A percentile compares a stretch with the other conserved stretches of the same genome.
phyloP scores from a whole-genome alignment of 805 yeast species.

The Candida alai region DNA sequence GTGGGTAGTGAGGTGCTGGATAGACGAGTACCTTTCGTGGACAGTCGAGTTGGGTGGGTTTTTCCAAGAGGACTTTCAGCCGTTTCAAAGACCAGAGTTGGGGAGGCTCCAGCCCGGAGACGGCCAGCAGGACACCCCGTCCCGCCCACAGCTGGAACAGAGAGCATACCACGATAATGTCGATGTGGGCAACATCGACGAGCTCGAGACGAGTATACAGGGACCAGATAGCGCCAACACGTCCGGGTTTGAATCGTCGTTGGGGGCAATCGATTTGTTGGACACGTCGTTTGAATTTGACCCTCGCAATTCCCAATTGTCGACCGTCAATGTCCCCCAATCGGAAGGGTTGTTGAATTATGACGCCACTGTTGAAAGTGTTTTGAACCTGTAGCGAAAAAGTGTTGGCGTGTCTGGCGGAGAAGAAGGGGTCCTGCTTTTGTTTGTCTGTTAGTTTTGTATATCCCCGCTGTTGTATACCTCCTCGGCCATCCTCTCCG shows the following conservation, averaged over 20 bases:
- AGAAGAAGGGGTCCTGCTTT: too few relatives aligned
- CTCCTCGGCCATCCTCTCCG: too few relatives aligned
- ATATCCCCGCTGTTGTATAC: too few relatives aligned
- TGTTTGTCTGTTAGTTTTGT: too few relatives aligned
- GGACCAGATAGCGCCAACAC: too few relatives aligned
- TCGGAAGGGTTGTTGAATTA: slow-evolving; percentile 9
- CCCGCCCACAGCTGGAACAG: neutral
- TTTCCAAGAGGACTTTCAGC: slow-evolving; percentile 28
- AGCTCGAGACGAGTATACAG: too few relatives aligned
- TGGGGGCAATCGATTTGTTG: slow-evolving; percentile 12
- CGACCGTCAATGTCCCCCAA: slow-evolving; percentile 5
- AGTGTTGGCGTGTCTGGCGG: too few relatives aligned
- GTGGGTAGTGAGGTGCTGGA: slow-evolving; percentile 77
- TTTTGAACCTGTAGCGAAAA: slow-evolving; percentile 9
- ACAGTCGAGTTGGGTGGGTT: slow-evolving; percentile 61
- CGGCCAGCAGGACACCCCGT: neutral
- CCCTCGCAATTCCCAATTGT: slow-evolving; percentile 4
- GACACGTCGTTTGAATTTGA: slow-evolving; percentile 11
- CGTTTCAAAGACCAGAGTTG: slow-evolving; percentile 1
- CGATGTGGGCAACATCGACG: too few relatives aligned
- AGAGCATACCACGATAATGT: slow-evolving; percentile 1
- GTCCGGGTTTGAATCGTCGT: slow-evolving; percentile 8
- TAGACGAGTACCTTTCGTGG: slow-evolving; percentile 69
- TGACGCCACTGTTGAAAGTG: slow-evolving; percentile 14
- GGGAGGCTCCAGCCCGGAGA: neutral